Percentiles rank a stretch among this genome's conserved stretches.
Evolutionary conservation across 768 basidiomycete genomes (phyloP).

Genomic region (Russula virescens): DNA sequence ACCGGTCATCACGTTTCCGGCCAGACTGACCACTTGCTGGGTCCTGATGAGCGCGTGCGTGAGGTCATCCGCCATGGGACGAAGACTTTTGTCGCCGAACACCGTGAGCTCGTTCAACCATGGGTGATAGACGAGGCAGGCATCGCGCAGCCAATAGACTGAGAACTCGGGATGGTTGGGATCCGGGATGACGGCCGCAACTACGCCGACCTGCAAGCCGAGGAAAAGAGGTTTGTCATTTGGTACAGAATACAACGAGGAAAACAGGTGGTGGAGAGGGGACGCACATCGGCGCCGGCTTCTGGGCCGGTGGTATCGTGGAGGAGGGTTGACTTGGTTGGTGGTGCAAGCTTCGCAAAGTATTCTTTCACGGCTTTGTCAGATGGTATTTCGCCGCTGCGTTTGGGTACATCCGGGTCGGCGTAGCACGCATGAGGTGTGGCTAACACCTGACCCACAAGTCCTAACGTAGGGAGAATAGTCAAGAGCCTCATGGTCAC

Average conservation of each 20-base stretch:
- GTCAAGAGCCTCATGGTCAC: constrained; percentile 3
- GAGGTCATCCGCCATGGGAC: constrained; percentile 10
- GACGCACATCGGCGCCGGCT: constrained; percentile 9
- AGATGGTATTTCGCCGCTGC: background rate
- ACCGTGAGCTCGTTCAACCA: constrained; percentile 18
- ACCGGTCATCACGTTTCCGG: constrained; percentile 14
- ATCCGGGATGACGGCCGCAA: constrained; percentile 10
- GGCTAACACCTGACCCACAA: constrained; percentile 8
- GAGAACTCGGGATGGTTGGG: constrained; percentile 13
- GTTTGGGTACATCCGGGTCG: background rate
- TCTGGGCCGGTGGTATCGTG: constrained; percentile 17
- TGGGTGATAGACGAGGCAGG: constrained; percentile 8
- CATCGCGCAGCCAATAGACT: constrained; percentile 18
- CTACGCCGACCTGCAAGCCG: background rate
- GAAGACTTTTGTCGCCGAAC: constrained; percentile 12
- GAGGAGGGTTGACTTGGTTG: constrained; percentile 10
- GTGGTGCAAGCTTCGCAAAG: constrained; percentile 6
- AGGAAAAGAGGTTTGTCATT: background rate
- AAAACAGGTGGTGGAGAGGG: too few relatives aligned
- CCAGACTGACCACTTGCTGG: constrained; percentile 13
- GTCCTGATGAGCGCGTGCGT: constrained; percentile 13
- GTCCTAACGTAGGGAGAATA: constrained; percentile 3
- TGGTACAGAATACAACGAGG: background rate
- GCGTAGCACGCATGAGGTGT: background rate
- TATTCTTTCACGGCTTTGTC: constrained; percentile 10